Evolutionary conservation across 1,139 yeast genomes (phyloP), one percentile per base, ranked within the genome.

Genomic region (Saccharomycopsis crataegensis): DNA sequence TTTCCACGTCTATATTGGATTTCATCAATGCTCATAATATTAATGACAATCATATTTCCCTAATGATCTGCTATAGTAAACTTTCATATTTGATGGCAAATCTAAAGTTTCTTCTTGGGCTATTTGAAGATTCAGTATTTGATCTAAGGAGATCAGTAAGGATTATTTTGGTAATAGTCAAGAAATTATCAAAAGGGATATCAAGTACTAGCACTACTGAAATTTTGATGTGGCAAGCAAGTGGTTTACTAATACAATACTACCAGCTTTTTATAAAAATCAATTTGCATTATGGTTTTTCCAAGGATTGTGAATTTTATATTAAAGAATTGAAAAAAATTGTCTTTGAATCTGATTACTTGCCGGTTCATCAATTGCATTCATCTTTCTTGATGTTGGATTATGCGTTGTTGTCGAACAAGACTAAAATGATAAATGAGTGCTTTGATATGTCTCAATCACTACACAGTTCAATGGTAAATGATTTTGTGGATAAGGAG

Each of bases 291-390:
- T 52, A 38, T 22, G 59, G 59, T 3, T 48, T 54, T 22, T 41
- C 50, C 8, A 57, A 55, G 43, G 57, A 57, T 41, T 49, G 56
- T 34, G 51, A 57, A 12, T 55, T 48, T 43, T 57, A 51, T 43
- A 43, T 52, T 36, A 55, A 54, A 48, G 57, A 57, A 45, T 43
- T 55, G 42, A 14, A 31, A 6, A 57, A 55, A 42, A 16, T 56
- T 9, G 28, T 33, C n/a, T 37, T 33, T 11, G 53, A 45, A 7
- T 11, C 16, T 11, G 55, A 53, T 17, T 45, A 34, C 22, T 43
- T 53, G 17, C 57, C 57, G 9, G 9, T 48, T 17, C 33, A 49
- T 3, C 11, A 33, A 9, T 44, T 51, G 28, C 22, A 42, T 2
- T 16, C 22, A 14, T n/a, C 28, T 12, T 49, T 36, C 28, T 7